These are phyloP conservation scores for Chrysanthemum makinoi DNA, from an alignment of 129 eudicot species.

Conservation along the genomic window DNA sequence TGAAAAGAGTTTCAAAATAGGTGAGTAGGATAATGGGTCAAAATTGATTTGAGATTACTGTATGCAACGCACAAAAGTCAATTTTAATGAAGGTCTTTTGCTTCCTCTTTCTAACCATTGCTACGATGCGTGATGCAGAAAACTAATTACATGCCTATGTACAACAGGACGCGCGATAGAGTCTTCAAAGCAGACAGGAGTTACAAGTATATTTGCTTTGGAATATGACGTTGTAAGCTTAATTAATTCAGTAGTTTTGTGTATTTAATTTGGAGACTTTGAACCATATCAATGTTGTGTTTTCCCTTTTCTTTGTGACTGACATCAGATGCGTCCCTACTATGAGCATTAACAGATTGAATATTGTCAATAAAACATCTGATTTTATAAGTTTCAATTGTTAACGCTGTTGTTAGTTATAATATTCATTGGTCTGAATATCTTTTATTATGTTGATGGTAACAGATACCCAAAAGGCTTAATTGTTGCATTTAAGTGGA, in stretches of 20 bases:
- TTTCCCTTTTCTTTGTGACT: background rate
- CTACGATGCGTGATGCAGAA: constrained; percentile 34
- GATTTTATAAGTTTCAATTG: too few relatives aligned
- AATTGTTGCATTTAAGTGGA: constrained; percentile 74
- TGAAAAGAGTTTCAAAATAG: too few relatives aligned
- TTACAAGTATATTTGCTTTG: constrained; percentile 58
- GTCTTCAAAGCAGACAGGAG: constrained; percentile 55
- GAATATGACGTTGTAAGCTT: background rate
- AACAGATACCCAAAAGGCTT: constrained; percentile 75
- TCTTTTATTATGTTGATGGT: constrained; percentile 10
- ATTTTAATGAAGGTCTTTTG: too few relatives aligned
- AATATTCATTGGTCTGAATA: background rate
- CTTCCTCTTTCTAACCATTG: background rate
- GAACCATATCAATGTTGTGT: constrained; percentile 5
- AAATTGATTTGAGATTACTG: too few relatives aligned
- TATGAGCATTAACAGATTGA: too few relatives aligned
- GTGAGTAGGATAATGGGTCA: too few relatives aligned
- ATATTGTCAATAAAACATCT: too few relatives aligned
- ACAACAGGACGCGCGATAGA: constrained; percentile 45
- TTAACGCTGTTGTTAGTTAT: too few relatives aligned
- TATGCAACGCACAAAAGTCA: too few relatives aligned
- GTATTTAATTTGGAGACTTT: constrained; percentile 14
- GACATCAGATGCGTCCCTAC: background rate
- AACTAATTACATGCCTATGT: constrained; percentile 45
- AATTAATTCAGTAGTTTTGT: constrained; percentile 8